Conservation (phyloP, 2,329 filamentous ascomycete genomes). For the Arthrobotrys pseudoclavata region DNA sequence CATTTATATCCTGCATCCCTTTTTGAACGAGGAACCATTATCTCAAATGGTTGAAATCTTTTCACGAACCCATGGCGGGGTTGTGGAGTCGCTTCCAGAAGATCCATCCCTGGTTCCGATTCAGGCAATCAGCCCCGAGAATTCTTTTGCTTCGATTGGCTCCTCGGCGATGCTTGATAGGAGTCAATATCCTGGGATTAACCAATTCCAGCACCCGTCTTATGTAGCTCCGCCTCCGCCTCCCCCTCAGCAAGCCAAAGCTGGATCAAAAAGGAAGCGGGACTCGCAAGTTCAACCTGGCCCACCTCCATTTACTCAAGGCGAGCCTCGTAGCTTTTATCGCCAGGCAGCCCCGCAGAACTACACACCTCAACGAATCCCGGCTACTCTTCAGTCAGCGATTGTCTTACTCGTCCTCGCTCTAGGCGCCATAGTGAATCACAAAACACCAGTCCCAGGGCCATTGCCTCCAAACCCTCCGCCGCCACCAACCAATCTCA, state of each 20-base stretch:
- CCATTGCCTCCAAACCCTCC: conserved; percentile 67
- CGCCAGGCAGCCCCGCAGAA: conserved; percentile 64
- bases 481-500: conserved; percentile 66
- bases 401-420: conserved; percentile 86
- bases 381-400: conserved; percentile 80
- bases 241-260: conserved; percentile 54
- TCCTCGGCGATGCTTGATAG: conserved; percentile 50
- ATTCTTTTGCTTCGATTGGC: conserved; percentile 57
- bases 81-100: conserved; percentile 58
- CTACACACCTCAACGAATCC: conserved; percentile 68
- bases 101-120: conserved; percentile 52
- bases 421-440: conserved; percentile 82
- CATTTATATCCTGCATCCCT: conserved; percentile 76
- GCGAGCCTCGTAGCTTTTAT: conserved; percentile 62
- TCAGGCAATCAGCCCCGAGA: conserved; percentile 47
- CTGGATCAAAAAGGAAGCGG: conserved; percentile 72
- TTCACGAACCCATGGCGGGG: conserved; percentile 68
- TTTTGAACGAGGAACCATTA: conserved; percentile 72
- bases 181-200: conserved; percentile 68
- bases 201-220: conserved; percentile 61
- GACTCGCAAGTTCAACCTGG: conserved; percentile 67
- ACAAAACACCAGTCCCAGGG: conserved; percentile 66
- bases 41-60: conserved; percentile 71
- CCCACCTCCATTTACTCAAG: conserved; percentile 65
- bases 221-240: conserved; percentile 60